phyloP scores from a whole-genome alignment of 495 filamentous ascomycete species.

The Neurospora sp. region DNA sequence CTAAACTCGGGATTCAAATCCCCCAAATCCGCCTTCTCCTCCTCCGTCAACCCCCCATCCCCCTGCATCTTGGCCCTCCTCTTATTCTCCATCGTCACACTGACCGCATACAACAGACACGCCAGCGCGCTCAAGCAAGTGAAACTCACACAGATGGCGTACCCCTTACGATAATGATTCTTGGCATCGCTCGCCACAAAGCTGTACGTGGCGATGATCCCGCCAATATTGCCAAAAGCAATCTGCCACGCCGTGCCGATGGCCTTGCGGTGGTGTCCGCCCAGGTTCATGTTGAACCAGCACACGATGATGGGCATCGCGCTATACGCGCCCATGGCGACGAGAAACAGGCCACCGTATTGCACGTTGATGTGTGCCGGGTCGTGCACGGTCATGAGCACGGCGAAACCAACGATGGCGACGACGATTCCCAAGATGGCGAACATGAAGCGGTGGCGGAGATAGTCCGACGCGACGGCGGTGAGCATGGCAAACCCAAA shows the following conservation, averaged over 20 bases:
- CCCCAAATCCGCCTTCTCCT: slow-evolving; percentile 64
- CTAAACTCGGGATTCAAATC: slow-evolving; percentile 57
- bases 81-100: slow-evolving; percentile 54
- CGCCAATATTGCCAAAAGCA: slow-evolving; percentile 89
- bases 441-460: slow-evolving; percentile 67
- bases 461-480: slow-evolving; percentile 56
- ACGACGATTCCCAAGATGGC: slow-evolving; percentile 53
- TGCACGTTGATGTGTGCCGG: slow-evolving; percentile 39
- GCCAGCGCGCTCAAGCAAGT: slow-evolving; percentile 52
- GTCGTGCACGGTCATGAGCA: slow-evolving; percentile 52
- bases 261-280: slow-evolving; percentile 72
- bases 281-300: slow-evolving; percentile 91
- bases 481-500: slow-evolving; percentile 69
- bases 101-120: slow-evolving; percentile 47
- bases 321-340: slow-evolving; percentile 52
- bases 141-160: slow-evolving; percentile 69
- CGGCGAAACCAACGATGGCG: slow-evolving; percentile 58
- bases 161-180: slow-evolving; percentile 55
- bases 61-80: slow-evolving; percentile 43
- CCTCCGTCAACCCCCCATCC: slow-evolving; percentile 52
- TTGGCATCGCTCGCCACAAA: slow-evolving; percentile 68
- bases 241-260: slow-evolving; percentile 86
- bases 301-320: slow-evolving; percentile 81
- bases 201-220: slow-evolving; percentile 79
- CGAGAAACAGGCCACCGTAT: slow-evolving; percentile 67